Base-by-base conservation (phyloP, 208 protist genomes). In the Tetramitus jugosus region DNA sequence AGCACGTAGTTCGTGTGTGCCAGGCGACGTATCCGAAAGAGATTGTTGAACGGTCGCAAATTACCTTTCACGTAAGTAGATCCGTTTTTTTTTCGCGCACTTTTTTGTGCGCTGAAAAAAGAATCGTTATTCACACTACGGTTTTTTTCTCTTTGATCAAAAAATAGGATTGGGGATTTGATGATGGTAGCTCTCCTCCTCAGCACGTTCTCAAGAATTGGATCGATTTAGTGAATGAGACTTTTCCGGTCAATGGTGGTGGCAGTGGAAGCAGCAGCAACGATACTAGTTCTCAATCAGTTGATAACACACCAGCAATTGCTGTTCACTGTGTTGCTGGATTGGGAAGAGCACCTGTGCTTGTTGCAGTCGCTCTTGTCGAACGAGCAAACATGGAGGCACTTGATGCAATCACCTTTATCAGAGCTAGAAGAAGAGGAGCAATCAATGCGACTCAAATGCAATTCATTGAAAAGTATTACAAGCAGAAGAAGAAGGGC, bases 251-350 rank as follows among this genome's bases (percentile, higher is more conserved):
- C 23, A 60, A 81, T n/a, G 53, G 20, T 8, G 31, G 26, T n/a
- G n/a, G n/a, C n/a, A n/a, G n/a, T n/a, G n/a, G n/a, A n/a, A n/a
- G n/a, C n/a, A n/a, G n/a, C n/a, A n/a, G n/a, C n/a, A n/a, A n/a
- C 53, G 53, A n/a, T n/a, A 26, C 53, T n/a, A n/a, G 53, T 61
- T n/a, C 53, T 61, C n/a, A n/a, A n/a, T n/a, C n/a, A n/a, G n/a
- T n/a, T 8, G n/a, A 37, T 39, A 4, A 10, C 31, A 42, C 53
- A 39, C 14, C 26, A 45, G 46, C 86, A 0, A 88, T 96, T 56
- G 91, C 87, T 13, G 91, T 95, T 72, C 93, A 96, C 80, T 96
- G 93, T 80, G 90, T 95, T 3, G 93, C 93, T 10, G 93, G 93
- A 2, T 88, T 96, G 4, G 93, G 93, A 20, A 81, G 93, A 3